A percentile compares a stretch with the other conserved stretches of the same genome.
Evolutionary conservation across 2,329 filamentous ascomycete genomes (phyloP).

Genomic region (Amauroascus verrucosus): DNA sequence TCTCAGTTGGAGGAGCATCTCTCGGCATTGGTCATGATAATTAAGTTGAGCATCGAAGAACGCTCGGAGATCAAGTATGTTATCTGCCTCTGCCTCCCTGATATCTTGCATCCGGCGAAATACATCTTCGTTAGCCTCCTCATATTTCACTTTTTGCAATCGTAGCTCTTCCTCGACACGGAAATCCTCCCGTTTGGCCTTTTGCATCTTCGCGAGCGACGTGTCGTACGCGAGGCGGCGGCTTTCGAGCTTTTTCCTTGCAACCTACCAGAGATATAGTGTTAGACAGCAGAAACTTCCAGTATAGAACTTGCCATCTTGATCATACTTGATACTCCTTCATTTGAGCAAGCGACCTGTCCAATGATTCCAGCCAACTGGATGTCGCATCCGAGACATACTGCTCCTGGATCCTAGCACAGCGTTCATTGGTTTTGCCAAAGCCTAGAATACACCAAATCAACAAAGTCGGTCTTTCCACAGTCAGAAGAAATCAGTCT

Average conservation of each 20-base stretch:
- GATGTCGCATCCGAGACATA: conserved; percentile 68
- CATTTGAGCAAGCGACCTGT: conserved; percentile 84
- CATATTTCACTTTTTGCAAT: conserved; percentile 86
- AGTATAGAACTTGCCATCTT: conserved; percentile 3
- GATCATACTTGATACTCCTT: conserved; percentile 81
- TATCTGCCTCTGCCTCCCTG: conserved; percentile 80
- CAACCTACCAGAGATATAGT: conserved; percentile 40
- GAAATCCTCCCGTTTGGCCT: conserved; percentile 88
- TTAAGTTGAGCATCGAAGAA: conserved; percentile 84
- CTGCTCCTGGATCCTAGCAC: conserved; percentile 74
- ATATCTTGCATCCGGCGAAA: conserved; percentile 90
- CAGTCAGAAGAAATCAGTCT: too few relatives aligned
- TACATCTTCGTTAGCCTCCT: conserved; percentile 89
- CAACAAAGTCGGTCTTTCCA: background rate
- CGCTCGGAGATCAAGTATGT: conserved; percentile 63
- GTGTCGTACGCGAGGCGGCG: conserved; percentile 85
- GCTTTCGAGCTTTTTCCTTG: conserved; percentile 88
- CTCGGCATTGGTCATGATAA: conserved; percentile 82
- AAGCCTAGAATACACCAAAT: conserved; percentile 43
- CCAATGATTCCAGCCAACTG: conserved; percentile 84
- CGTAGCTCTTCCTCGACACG: conserved; percentile 86
- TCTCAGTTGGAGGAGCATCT: conserved; percentile 63
- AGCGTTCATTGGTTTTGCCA: conserved; percentile 77
- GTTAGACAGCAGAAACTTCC: background rate
- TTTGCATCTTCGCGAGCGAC: conserved; percentile 79